Evolutionary conservation across 2,329 filamentous ascomycete species (phyloP).

Genomic region (Exophiala sp.): DNA sequence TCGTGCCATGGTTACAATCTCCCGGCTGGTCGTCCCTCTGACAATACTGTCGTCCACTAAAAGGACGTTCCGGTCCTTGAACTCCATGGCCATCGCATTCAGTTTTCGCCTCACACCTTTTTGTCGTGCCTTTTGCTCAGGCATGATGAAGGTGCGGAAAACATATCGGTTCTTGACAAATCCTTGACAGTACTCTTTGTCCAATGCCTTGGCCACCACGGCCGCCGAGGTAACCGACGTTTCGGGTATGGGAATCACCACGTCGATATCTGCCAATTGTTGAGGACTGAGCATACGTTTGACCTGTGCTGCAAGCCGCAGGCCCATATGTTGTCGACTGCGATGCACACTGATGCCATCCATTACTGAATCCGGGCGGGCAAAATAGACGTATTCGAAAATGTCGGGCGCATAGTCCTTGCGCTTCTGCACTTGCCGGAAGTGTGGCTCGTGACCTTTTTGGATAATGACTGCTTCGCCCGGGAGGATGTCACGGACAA

Average conservation of each 20-base stretch:
- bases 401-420: slow-evolving; percentile 77
- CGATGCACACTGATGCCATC: slow-evolving; percentile 85
- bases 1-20: slow-evolving; percentile 78
- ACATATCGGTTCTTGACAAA: slow-evolving; percentile 91
- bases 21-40: slow-evolving; percentile 74
- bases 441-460: slow-evolving; percentile 71
- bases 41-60: slow-evolving; percentile 90
- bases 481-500: slow-evolving; percentile 73
- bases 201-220: slow-evolving; percentile 68
- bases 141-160: slow-evolving; percentile 83
- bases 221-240: slow-evolving; percentile 80
- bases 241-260: slow-evolving; percentile 77
- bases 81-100: slow-evolving; percentile 80
- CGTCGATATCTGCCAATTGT: slow-evolving; percentile 70
- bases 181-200: slow-evolving; percentile 73
- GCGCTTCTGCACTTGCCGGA: slow-evolving; percentile 67
- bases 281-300: slow-evolving; percentile 64
- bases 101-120: slow-evolving; percentile 88
- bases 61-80: slow-evolving; percentile 73
- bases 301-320: slow-evolving; percentile 72
- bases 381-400: slow-evolving; percentile 86
- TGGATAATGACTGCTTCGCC: slow-evolving; percentile 82
- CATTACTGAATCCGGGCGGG: slow-evolving; percentile 74
- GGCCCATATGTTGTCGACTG: slow-evolving; percentile 82
- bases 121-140: slow-evolving; percentile 73